Conservation (phyloP, 2,329 filamentous ascomycete genomes). For the Talaromyces sp. region DNA sequence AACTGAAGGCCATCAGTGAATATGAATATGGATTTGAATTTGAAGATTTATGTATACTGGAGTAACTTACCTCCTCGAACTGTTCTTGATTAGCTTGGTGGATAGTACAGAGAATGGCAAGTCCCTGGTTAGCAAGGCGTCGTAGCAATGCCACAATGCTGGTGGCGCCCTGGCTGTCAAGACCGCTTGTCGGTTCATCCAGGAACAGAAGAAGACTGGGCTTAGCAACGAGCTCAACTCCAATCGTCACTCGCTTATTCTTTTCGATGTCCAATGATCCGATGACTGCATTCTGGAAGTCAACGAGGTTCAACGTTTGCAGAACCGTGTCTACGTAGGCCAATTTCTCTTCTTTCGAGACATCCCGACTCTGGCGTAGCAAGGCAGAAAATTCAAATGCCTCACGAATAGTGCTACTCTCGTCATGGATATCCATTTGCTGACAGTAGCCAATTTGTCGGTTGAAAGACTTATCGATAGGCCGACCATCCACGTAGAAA, state of each 20-base stretch:
- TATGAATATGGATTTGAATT: neutral
- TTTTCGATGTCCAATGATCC: constrained; percentile 65
- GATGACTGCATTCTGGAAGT: constrained; percentile 65
- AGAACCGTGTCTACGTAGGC: constrained; percentile 65
- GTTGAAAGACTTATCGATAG: constrained; percentile 62
- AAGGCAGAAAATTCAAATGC: constrained; percentile 67
- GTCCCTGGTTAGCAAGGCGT: constrained; percentile 63
- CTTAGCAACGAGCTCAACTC: constrained; percentile 68
- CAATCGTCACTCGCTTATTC: constrained; percentile 69
- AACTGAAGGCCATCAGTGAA: constrained; percentile 53
- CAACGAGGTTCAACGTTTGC: constrained; percentile 60
- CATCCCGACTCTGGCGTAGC: constrained; percentile 56
- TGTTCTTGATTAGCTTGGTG: constrained; percentile 68
- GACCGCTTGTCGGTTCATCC: constrained; percentile 67
- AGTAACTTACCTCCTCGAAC: constrained; percentile 46
- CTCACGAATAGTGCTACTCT: constrained; percentile 65
- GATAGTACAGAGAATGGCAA: constrained; percentile 70
- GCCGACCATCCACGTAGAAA: constrained; percentile 65
- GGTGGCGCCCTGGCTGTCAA: constrained; percentile 67
- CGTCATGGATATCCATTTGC: constrained; percentile 69
- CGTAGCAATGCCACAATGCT: constrained; percentile 65
- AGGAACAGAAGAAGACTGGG: constrained; percentile 67
- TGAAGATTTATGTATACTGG: neutral
- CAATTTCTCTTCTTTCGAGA: constrained; percentile 59
- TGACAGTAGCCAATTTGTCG: constrained; percentile 69